Base-by-base conservation (phyloP, 169 alveolate genomes). In the Eimeria zaria region DNA sequence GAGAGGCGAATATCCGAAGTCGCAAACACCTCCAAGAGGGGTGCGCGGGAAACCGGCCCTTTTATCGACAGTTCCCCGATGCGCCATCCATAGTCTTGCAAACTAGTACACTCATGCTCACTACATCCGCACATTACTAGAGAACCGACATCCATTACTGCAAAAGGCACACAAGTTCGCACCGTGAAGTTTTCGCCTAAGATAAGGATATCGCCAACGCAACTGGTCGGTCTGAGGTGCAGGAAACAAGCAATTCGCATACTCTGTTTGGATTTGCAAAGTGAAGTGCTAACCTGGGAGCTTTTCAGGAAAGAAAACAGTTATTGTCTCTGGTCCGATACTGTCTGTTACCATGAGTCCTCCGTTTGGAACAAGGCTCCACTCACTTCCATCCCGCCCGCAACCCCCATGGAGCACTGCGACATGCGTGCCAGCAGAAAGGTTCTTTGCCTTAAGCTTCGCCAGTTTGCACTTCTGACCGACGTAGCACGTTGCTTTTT, bases 1-100 rank as follows among this genome's bases (percentile, higher is more conserved):
- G 93, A 24, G 39, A 93, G 58, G 62, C 64, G 55, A 62, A 69
- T 30, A 24, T 80, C 89, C 64, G 27, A 20, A 39, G 78, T 41
- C 33, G 96, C 81, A 44, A 67, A 55, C 39, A 88, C 94, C 27
- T 83, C 78, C 44, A 33, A 20, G 46, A 14, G 85, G 55, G 84
- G 69, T 41, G 76, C 96, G 20, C 39, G 78, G 18, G 67, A 41
- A 8, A 39, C 33, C 41, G 96, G 96, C 27, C 96, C 96, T 33
- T 33, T 48, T 41, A 93, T 22, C 27, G n/a, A 24, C 41, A 58
- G 53, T 5, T 27, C 30, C 76, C 96, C 96, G 0, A 83, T 84
- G 41, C 64, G 48, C 96, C 96, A 93, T 11, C 85, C 94, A 48
- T 48, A 93, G 80, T 93, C 94, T 55, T 41, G 93, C 44, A 60